Conservation (phyloP, 176 grass and related monocot species). For the Oryza punctata region DNA sequence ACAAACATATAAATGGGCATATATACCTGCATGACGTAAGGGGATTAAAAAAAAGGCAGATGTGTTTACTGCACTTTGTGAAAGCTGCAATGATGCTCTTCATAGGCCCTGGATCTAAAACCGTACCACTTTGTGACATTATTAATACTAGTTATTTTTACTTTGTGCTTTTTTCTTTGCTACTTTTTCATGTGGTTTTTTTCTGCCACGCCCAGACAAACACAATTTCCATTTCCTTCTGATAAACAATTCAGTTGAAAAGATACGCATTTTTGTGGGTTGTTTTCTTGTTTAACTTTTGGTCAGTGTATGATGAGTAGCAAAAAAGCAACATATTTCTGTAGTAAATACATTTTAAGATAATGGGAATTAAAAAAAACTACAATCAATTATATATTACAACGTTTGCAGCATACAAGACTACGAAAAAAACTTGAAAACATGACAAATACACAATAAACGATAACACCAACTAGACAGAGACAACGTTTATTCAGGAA, state of each 20-base stretch:
- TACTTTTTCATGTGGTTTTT: background rate
- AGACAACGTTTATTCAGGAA: too few species aligned
- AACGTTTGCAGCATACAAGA: too few species aligned
- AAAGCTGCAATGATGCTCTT: background rate
- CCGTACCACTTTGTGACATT: background rate
- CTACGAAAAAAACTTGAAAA: too few species aligned
- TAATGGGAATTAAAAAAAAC: too few species aligned
- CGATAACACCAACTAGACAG: too few species aligned
- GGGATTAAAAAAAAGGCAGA: background rate
- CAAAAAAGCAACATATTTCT: background rate
- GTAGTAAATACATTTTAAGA: background rate
- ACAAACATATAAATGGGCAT: background rate
- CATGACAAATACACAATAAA: too few species aligned
- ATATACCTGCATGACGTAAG: background rate
- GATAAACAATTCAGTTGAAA: background rate
- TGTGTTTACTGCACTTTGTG: background rate
- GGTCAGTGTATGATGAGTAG: background rate
- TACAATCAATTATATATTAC: too few species aligned
- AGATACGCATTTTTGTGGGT: background rate
- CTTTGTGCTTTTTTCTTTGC: background rate
- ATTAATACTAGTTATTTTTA: background rate
- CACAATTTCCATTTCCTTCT: background rate
- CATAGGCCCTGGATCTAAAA: background rate
- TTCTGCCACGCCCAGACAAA: background rate
- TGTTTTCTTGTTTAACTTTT: background rate